Evolutionary conservation across 495 filamentous ascomycete species (phyloP), one percentile per base, ranked within the genome.

Genomic region (Beverwykella pulmonaria): DNA sequence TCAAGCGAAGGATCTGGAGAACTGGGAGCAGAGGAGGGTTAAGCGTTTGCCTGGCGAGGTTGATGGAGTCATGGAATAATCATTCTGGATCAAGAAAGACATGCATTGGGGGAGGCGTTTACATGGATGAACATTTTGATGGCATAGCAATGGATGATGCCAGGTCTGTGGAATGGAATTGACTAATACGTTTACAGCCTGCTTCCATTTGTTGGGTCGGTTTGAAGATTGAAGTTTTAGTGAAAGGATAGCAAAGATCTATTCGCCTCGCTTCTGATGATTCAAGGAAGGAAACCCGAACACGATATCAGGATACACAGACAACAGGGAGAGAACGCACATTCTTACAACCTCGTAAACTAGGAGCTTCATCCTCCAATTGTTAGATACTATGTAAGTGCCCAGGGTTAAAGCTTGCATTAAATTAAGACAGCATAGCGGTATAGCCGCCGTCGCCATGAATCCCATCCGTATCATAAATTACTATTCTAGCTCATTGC

Each of bases 1-100:
- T 17, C 89, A 93, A 66, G 89, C 88, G 29, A 95, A 97, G 78
- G 93, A 98, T 76, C 73, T 97, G 54, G 93, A 98, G 71, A 83
- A 91, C 71, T 99, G 95, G 95, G 95, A 99, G 75, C 92, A 96
- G 74, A 94, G 91, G 76, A 84, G 95, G 53, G 92, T 98, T 15
- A 84, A 93, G 78, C 82, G 95, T 71, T 83, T 98, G 59, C 82
- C 87, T 27, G 95, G 95, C 15, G 95, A 99, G 77, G 86, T 82
- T 32, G 93, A 99, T 78, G 95, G 95, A 17, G 82, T 90, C 44
- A 68, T 97, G 52, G 58, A 70, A 32, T 72, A 44, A 44, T 44
- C 8, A 44, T 22, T 4, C 6, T n/a, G 23, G 9, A n/a, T n/a
- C n/a, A n/a, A n/a, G 17, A 46, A 26, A 29, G 20, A 29, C 14